phyloP scores from a whole-genome alignment of 2,329 filamentous ascomycete species.

The Pestalotiopsis sp. region DNA sequence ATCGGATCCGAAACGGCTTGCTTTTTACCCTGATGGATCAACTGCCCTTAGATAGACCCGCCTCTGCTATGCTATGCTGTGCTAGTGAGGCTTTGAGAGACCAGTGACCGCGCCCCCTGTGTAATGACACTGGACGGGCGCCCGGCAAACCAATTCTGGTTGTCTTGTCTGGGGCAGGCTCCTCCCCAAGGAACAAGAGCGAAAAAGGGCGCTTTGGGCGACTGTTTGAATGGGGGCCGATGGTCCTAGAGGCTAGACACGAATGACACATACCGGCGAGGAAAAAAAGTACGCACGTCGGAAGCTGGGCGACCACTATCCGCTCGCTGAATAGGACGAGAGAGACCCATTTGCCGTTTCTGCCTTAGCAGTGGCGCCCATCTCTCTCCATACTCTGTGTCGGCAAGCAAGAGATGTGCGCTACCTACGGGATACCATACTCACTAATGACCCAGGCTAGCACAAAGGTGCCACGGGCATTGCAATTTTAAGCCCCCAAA shows the following conservation, averaged over 20 bases:
- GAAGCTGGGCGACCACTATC: background rate
- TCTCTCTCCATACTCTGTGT: background rate
- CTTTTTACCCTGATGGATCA: background rate
- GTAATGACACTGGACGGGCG: background rate
- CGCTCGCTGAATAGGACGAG: background rate
- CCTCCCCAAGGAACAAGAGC: no score
- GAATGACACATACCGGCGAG: background rate
- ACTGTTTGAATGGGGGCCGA: no score
- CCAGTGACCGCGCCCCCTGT: background rate
- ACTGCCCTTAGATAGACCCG: no score
- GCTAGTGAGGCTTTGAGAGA: background rate
- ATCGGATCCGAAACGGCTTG: background rate
- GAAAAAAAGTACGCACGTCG: background rate
- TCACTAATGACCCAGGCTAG: background rate
- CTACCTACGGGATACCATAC: background rate
- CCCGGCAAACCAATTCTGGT: background rate
- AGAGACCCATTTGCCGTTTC: background rate
- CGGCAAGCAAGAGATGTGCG: background rate
- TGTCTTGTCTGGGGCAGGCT: background rate
- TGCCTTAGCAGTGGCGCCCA: background rate
- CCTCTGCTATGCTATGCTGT: background rate
- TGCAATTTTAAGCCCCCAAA: background rate
- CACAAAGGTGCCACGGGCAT: background rate
- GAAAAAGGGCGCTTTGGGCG: no score
- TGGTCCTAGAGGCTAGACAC: no score